phyloP scores from a whole-genome alignment of 768 basidiomycete genomes.

The Termitomyces sp. region DNA sequence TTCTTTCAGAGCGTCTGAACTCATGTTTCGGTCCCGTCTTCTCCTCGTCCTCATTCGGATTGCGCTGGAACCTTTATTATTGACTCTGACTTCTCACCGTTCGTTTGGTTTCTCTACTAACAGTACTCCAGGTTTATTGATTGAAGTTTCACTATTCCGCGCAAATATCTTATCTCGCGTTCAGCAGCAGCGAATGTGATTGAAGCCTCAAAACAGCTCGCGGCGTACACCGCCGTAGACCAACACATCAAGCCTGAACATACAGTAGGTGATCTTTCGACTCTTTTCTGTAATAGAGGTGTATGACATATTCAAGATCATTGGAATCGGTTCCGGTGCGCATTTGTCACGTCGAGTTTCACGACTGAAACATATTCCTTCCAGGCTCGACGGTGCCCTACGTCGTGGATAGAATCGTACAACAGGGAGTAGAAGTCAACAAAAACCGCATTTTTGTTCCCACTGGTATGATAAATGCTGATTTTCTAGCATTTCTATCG shows the following conservation, averaged over 20 bases:
- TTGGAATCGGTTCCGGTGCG: slow-evolving; percentile 86
- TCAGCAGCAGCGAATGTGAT: slow-evolving; percentile 38
- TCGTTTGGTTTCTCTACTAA: neutral
- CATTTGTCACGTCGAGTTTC: slow-evolving; percentile 6
- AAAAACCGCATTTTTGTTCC: slow-evolving; percentile 84
- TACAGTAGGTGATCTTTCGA: slow-evolving; percentile 48
- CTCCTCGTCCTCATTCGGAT: neutral
- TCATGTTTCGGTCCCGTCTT: neutral
- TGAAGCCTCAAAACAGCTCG: slow-evolving; percentile 84
- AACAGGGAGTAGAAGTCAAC: slow-evolving; percentile 78
- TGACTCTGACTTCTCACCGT: neutral
- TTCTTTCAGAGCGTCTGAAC: neutral
- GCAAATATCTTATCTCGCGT: neutral
- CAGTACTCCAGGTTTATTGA: neutral
- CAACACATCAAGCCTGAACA: slow-evolving; percentile 80
- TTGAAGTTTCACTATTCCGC: neutral
- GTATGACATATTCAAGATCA: slow-evolving; percentile 46
- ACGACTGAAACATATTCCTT: slow-evolving; percentile 7
- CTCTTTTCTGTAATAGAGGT: neutral
- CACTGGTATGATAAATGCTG: slow-evolving; percentile 51
- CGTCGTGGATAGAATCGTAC: slow-evolving; percentile 90
- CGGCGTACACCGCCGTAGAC: slow-evolving; percentile 94
- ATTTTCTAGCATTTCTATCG: neutral
- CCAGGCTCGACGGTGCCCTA: slow-evolving; percentile 92
- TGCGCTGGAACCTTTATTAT: neutral